Evolutionary conservation across 1,139 yeast species (phyloP).

Genomic region (Hansenula lynferdii): DNA sequence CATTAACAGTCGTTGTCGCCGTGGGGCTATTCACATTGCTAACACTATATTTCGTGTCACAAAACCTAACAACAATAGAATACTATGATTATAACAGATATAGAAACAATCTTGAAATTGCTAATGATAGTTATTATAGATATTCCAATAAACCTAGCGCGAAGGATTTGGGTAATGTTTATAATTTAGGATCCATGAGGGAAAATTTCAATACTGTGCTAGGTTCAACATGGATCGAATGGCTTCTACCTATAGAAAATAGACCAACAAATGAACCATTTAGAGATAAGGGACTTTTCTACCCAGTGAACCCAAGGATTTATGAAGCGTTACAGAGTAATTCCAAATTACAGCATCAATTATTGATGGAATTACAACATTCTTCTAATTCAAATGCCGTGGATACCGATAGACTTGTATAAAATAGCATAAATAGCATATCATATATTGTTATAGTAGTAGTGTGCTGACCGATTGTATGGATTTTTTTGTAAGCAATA

Average conservation of each 20-base stretch:
- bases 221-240: constrained; percentile 61
- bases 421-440: too few species aligned
- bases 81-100: constrained; percentile 57
- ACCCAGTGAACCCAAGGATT: constrained; percentile 39
- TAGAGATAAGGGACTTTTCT: constrained; percentile 47
- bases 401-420: constrained; percentile 1
- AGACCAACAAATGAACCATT: constrained; percentile 23
- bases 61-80: constrained; percentile 81
- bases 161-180: constrained; percentile 54
- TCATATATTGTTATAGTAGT: too few species aligned
- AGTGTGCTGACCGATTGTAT: too few species aligned
- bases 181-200: constrained; percentile 57
- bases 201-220: constrained; percentile 64
- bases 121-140: constrained; percentile 34
- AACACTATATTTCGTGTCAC: constrained; percentile 52
- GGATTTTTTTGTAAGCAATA: too few species aligned
- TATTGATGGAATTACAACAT: constrained; percentile 37
- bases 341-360: constrained; percentile 40
- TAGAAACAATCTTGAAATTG: constrained; percentile 38
- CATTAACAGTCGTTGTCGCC: constrained; percentile 61
- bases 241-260: constrained; percentile 62
- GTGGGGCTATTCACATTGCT: constrained; percentile 55
- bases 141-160: constrained; percentile 35
- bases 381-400: background rate
- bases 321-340: constrained; percentile 39